Evolutionary conservation across 352 stramenopile genomes (phyloP).

Genomic region (Phytophthora kernoviae): DNA sequence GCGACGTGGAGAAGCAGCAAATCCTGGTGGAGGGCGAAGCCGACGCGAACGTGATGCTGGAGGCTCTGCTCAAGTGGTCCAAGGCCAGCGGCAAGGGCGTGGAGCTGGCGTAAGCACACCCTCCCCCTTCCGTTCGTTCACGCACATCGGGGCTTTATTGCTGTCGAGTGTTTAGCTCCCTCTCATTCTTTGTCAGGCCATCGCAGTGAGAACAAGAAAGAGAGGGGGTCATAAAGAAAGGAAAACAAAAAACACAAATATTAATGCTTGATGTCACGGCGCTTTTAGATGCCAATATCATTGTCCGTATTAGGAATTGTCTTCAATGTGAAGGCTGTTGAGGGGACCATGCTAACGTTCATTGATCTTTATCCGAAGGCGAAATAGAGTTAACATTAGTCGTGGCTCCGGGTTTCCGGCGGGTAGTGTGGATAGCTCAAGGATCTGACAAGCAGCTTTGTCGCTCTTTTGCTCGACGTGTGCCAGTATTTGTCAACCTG

Average conservation of each 20-base stretch:
- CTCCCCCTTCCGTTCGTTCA: neutral
- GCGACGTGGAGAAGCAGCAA: conserved; percentile 88
- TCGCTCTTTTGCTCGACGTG: too few relatives aligned
- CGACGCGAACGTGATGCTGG: conserved; percentile 79
- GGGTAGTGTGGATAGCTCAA: too few relatives aligned
- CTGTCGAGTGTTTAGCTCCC: conserved; percentile 10
- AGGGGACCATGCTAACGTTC: too few relatives aligned
- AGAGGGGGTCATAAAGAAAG: neutral
- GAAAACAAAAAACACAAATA: conserved; percentile 15
- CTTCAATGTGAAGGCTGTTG: too few relatives aligned
- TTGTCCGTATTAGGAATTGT: too few relatives aligned
- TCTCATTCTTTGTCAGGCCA: conserved; percentile 4
- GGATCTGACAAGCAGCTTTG: too few relatives aligned
- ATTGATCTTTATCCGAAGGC: too few relatives aligned
- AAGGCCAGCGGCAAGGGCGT: conserved; percentile 89
- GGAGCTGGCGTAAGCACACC: conserved; percentile 60
- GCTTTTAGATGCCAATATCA: neutral
- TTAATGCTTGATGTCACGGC: neutral
- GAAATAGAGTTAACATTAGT: too few relatives aligned
- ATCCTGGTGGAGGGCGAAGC: conserved; percentile 83
- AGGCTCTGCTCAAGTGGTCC: conserved; percentile 90
- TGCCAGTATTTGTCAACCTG: too few relatives aligned
- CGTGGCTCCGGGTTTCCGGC: too few relatives aligned
- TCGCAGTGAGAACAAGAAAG: conserved; percentile 5
- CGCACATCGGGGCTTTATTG: conserved; percentile 1